Evolutionary conservation across 2,329 filamentous ascomycete genomes (phyloP).

Genomic region (Colletotrichum brevisporum): DNA sequence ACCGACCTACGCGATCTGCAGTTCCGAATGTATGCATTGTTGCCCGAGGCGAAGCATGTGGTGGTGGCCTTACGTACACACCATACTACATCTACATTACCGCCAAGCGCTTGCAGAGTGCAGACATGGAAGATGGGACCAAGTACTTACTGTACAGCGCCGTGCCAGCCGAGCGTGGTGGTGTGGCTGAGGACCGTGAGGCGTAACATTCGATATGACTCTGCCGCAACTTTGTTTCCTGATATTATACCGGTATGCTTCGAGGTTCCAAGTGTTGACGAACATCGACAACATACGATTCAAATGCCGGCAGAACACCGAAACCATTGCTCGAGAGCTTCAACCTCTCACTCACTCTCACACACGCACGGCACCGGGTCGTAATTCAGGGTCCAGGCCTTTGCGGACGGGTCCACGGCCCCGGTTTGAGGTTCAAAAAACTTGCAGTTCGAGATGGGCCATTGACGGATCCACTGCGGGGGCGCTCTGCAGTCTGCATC

Average conservation of each 20-base stretch:
- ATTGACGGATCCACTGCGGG: constrained; percentile 36
- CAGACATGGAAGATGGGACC: background rate
- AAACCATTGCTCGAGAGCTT: background rate
- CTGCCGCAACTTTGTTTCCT: background rate
- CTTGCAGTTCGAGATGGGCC: constrained; percentile 31
- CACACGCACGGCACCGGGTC: background rate
- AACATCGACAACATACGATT: background rate
- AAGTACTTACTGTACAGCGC: background rate
- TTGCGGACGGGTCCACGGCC: constrained; percentile 17
- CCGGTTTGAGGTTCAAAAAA: constrained; percentile 37
- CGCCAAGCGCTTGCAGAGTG: background rate
- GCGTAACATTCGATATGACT: background rate
- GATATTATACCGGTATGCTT: too few species aligned
- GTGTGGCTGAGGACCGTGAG: background rate
- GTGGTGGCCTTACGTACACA: background rate
- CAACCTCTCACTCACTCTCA: background rate
- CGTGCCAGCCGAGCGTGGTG: background rate
- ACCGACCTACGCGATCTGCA: constrained; percentile 15
- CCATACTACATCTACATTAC: background rate
- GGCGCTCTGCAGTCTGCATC: constrained; percentile 4
- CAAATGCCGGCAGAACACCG: background rate
- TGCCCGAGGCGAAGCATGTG: background rate
- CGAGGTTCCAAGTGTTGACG: background rate
- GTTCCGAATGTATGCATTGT: constrained; percentile 14
- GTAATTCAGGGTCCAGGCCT: constrained; percentile 36